phyloP scores from a whole-genome alignment of 768 basidiomycete species.

The Ramaria sp. region DNA sequence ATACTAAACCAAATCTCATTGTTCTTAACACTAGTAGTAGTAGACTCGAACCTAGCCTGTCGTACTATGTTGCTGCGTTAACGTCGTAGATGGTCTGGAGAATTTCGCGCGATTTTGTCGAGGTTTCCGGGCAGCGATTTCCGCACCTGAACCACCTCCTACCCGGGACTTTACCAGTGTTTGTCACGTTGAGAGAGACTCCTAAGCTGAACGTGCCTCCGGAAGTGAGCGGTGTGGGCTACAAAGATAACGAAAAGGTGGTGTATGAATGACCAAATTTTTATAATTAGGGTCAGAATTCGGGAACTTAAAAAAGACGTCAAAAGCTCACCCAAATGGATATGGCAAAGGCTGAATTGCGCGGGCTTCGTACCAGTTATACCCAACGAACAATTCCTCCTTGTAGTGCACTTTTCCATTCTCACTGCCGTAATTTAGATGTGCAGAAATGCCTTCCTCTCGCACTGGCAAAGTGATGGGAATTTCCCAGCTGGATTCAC shows the following conservation, averaged over 20 bases:
- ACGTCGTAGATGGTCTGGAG: too few species aligned
- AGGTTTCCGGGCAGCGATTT: too few species aligned
- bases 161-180: slow-evolving; percentile 45
- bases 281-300: not conserved
- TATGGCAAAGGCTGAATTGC: slow-evolving; percentile 47
- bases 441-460: slow-evolving; percentile 53
- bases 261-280: slow-evolving; percentile 74
- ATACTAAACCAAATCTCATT: not conserved
- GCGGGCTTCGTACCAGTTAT: slow-evolving; percentile 52
- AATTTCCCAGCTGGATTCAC: slow-evolving; percentile 53
- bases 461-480: slow-evolving; percentile 51
- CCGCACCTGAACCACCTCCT: slow-evolving; percentile 57
- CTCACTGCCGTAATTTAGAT: slow-evolving; percentile 47
- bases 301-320: not conserved
- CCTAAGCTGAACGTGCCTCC: slow-evolving; percentile 24
- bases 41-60: too few species aligned
- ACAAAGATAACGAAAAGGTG: slow-evolving; percentile 43
- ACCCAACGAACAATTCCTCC: slow-evolving; percentile 60
- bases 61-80: too few species aligned
- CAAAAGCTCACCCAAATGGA: slow-evolving; percentile 46
- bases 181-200: slow-evolving; percentile 39
- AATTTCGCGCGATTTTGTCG: too few species aligned
- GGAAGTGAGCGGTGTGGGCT: slow-evolving; percentile 22
- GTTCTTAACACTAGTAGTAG: not conserved
- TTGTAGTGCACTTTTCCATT: slow-evolving; percentile 43